Evolutionary conservation across 805 yeast species (phyloP).

Genomic region (Wickerhamomyces chambardii): DNA sequence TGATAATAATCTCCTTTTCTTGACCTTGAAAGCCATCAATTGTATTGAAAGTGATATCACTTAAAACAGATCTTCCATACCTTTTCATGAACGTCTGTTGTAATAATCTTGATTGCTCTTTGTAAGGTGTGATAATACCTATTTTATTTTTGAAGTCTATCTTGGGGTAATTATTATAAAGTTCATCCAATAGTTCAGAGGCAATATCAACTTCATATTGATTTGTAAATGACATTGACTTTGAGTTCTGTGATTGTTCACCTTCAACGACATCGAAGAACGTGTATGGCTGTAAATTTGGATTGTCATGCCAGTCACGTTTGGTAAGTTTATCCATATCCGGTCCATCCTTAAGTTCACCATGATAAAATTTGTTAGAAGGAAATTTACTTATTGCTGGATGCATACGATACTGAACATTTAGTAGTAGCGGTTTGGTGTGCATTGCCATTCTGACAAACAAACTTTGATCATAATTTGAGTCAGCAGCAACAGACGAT

Average conservation of each 20-base stretch:
- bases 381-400: slow-evolving; percentile 88
- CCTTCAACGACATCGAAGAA: slow-evolving; percentile 67
- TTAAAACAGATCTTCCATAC: slow-evolving; percentile 55
- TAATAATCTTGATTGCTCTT: slow-evolving; percentile 67
- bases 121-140: slow-evolving; percentile 93
- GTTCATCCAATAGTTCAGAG: slow-evolving; percentile 48
- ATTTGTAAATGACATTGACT: slow-evolving; percentile 67
- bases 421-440: slow-evolving; percentile 53
- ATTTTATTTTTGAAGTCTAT: slow-evolving; percentile 58
- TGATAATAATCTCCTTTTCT: slow-evolving; percentile 87
- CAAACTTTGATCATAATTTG: slow-evolving; percentile 80
- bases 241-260: slow-evolving; percentile 52
- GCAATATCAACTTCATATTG: slow-evolving; percentile 65
- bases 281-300: slow-evolving; percentile 61
- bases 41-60: slow-evolving; percentile 80
- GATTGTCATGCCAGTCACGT: slow-evolving; percentile 66
- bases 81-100: slow-evolving; percentile 44
- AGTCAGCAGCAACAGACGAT: slow-evolving; percentile 76
- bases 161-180: slow-evolving; percentile 38
- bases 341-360: slow-evolving; percentile 69
- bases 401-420: slow-evolving; percentile 97
- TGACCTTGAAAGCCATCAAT: slow-evolving; percentile 99
- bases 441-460: slow-evolving; percentile 88
- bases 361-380: slow-evolving; percentile 69
- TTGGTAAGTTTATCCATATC: slow-evolving; percentile 50